Conservation (phyloP, 768 basidiomycete species). For the Rhodotorula paludigena region DNA sequence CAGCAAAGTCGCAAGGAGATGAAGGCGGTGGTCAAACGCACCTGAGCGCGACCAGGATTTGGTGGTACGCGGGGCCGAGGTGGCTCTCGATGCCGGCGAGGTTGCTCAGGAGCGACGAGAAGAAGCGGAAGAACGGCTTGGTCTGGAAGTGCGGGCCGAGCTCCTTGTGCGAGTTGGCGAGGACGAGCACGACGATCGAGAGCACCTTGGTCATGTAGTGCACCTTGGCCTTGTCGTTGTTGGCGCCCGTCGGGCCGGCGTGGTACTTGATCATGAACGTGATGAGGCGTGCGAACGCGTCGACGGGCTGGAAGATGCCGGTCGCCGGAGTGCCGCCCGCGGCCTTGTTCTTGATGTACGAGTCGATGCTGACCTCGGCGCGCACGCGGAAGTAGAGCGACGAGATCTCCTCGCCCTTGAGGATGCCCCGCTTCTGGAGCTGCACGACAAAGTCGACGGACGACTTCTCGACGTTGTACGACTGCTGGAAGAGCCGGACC, state of each 20-base stretch:
- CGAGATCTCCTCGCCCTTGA: slow-evolving; percentile 91
- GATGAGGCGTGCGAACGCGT: slow-evolving; percentile 90
- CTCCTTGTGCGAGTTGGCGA: slow-evolving; percentile 92
- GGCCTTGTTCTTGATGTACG: slow-evolving; percentile 56
- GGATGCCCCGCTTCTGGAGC: slow-evolving; percentile 89
- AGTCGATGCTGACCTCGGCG: slow-evolving; percentile 85
- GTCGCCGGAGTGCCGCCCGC: slow-evolving; percentile 55
- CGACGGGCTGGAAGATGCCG: slow-evolving; percentile 84
- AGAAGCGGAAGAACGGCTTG: slow-evolving; percentile 97
- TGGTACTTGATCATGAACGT: slow-evolving; percentile 99
- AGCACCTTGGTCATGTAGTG: slow-evolving; percentile 95
- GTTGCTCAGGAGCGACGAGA: slow-evolving; percentile 91
- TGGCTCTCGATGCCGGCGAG: slow-evolving; percentile 76
- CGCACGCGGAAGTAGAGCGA: slow-evolving; percentile 98
- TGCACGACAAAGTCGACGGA: slow-evolving; percentile 97
- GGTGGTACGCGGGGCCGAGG: slow-evolving; percentile 84
- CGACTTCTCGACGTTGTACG: slow-evolving; percentile 82
- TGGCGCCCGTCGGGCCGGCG: slow-evolving; percentile 80
- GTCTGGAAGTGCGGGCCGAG: slow-evolving; percentile 86
- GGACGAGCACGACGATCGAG: slow-evolving; percentile 90
- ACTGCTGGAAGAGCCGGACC: slow-evolving; percentile 88
- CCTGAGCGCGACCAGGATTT: slow-evolving; percentile 81
- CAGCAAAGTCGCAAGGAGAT: neutral
- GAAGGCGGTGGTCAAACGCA: slow-evolving; percentile 48
- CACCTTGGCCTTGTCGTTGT: slow-evolving; percentile 90